Percentiles rank a stretch among this genome's conserved stretches.
Evolutionary conservation across 768 basidiomycete genomes (phyloP).

Genomic region (Mycena capillaripes): DNA sequence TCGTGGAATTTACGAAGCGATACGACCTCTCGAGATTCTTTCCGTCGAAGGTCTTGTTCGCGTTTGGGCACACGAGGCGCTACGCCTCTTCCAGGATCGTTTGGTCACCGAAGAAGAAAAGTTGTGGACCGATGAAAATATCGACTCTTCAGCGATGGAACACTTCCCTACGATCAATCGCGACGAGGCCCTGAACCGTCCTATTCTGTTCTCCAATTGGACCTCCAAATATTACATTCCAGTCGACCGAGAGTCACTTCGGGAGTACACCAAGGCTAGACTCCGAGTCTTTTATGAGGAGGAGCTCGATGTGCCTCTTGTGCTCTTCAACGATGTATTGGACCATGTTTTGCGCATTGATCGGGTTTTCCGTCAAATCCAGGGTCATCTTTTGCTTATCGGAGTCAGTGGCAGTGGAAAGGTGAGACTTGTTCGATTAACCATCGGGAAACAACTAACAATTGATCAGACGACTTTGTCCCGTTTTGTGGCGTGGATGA

Average conservation of each 20-base stretch:
- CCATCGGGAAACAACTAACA: conserved; percentile 34
- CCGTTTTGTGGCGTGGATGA: conserved; percentile 99
- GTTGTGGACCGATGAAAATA: conserved; percentile 94
- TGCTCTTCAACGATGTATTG: conserved; percentile 98
- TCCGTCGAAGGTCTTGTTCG: conserved; percentile 96
- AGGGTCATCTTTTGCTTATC: conserved; percentile 96
- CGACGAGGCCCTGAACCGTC: conserved; percentile 88
- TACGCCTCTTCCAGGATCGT: conserved; percentile 98
- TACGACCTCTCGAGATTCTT: conserved; percentile 93
- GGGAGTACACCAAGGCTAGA: conserved; percentile 97
- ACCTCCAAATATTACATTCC: conserved; percentile 97
- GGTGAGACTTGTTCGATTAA: conserved; percentile 60
- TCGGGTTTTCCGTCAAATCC: conserved; percentile 97
- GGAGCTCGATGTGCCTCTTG: conserved; percentile 96
- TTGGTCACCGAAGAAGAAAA: conserved; percentile 94
- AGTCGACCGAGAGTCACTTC: conserved; percentile 91
- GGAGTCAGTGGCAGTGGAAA: conserved; percentile 99
- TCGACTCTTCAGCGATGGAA: conserved; percentile 85
- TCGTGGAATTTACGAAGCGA: conserved; percentile 96
- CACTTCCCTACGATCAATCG: conserved; percentile 95
- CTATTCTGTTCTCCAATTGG: conserved; percentile 99
- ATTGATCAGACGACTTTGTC: conserved; percentile 89
- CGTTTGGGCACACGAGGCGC: conserved; percentile 97
- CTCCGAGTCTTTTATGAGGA: conserved; percentile 99
- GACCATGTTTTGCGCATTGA: conserved; percentile 99